Conservation (phyloP, 1,139 yeast genomes). For the Candida smagusa region DNA sequence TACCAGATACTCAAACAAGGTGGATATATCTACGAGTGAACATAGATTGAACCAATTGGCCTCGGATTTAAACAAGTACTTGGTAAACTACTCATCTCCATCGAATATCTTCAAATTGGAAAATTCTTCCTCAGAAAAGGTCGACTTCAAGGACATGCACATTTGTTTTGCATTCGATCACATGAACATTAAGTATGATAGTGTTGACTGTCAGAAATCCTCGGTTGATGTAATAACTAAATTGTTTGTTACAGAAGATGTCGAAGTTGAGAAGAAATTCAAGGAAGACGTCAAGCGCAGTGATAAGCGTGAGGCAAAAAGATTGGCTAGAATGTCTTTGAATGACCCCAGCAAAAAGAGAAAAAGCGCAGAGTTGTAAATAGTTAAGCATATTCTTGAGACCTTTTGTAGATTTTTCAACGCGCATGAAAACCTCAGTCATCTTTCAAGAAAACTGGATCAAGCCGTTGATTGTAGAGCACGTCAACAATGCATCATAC, state of each 20-base stretch:
- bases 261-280: conserved; percentile 18
- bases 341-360: conserved; percentile 7
- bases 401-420: neutral
- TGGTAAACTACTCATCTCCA: conserved; percentile 16
- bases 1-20: conserved; percentile 77
- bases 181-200: conserved; percentile 30
- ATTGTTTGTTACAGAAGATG: conserved; percentile 14
- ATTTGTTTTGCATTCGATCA: conserved; percentile 43
- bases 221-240: conserved; percentile 16
- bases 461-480: conserved; percentile 6
- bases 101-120: conserved; percentile 28
- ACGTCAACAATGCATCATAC: conserved; percentile 8
- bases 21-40: conserved; percentile 33
- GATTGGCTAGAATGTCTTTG: conserved; percentile 26
- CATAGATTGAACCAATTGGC: conserved; percentile 22
- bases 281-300: conserved; percentile 21
- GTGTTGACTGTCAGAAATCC: conserved; percentile 17
- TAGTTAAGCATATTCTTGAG: too few relatives aligned
- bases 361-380: conserved; percentile 4
- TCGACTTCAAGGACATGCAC: conserved; percentile 27
- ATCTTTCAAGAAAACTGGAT: conserved; percentile 26
- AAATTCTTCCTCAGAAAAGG: conserved; percentile 7
- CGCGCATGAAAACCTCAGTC: conserved; percentile 16
- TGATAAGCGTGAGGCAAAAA: conserved; percentile 36
- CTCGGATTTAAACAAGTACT: conserved; percentile 23